phyloP scores from a whole-genome alignment of 139 green algal genomes.

The Micractinium conductrix region DNA sequence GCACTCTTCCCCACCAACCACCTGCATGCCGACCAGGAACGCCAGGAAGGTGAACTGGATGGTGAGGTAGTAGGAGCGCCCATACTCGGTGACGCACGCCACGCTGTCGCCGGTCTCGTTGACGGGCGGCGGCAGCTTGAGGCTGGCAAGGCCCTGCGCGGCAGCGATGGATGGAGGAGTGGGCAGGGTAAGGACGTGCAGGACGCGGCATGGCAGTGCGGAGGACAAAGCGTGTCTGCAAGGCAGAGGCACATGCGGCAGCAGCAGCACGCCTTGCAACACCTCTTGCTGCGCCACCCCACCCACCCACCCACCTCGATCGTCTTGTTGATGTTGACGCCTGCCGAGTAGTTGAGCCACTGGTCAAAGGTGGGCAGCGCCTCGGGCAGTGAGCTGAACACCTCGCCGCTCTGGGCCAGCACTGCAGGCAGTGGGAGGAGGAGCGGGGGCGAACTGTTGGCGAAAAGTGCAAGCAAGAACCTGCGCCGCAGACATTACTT shows the following conservation, averaged over 20 bases:
- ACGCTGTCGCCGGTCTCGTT: slow-evolving; percentile 21
- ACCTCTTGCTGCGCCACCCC: not conserved
- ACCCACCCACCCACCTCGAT: slow-evolving; percentile 9
- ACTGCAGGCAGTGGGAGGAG: not conserved
- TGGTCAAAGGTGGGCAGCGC: slow-evolving; percentile 43
- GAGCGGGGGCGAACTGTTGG: not conserved
- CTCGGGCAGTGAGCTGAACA: slow-evolving; percentile 41
- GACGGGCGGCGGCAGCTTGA: slow-evolving; percentile 38
- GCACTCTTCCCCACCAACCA: not conserved
- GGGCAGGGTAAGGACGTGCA: not conserved
- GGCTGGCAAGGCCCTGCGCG: slow-evolving; percentile 23
- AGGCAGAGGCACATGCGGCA: not conserved
- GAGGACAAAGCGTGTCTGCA: not conserved
- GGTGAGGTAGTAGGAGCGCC: slow-evolving; percentile 39
- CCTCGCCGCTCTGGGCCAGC: slow-evolving; percentile 36
- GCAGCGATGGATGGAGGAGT: not conserved
- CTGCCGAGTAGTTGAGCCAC: slow-evolving; percentile 47
- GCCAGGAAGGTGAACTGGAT: slow-evolving; percentile 39
- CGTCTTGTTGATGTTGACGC: slow-evolving; percentile 44
- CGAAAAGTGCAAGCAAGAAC: not conserved
- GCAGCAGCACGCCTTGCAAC: not conserved
- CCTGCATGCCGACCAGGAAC: slow-evolving; percentile 42
- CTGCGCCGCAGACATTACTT: too few species aligned
- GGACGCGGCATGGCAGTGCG: not conserved
- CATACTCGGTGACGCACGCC: slow-evolving; percentile 33